Evolutionary conservation across 306 rosid species (phyloP).

Genomic region (Cucurbita ficifolia): DNA sequence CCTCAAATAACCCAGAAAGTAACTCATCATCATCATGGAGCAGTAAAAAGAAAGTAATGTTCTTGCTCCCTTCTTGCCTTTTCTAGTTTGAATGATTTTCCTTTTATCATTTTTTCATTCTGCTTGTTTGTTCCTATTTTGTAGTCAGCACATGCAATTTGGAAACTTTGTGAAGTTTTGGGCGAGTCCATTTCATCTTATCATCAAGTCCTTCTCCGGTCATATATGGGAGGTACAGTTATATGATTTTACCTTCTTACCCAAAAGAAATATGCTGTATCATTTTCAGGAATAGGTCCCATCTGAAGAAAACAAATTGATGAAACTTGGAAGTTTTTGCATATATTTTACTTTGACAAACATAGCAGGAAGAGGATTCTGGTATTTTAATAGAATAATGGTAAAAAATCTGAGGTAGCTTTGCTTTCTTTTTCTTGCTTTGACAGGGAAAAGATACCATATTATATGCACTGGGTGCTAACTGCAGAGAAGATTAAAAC

Average conservation of each 20-base stretch:
- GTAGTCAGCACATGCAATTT: constrained; percentile 83
- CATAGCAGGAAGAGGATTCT: not conserved
- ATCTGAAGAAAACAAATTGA: not conserved
- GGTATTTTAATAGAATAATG: not conserved
- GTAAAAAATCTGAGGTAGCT: not conserved
- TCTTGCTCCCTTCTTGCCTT: not conserved
- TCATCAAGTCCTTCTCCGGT: constrained; percentile 61
- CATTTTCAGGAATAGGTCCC: not conserved
- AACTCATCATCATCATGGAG: constrained; percentile 84
- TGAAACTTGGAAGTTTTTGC: not conserved
- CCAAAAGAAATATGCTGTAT: not conserved
- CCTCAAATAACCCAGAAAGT: too few species aligned
- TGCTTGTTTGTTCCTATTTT: constrained; percentile 14
- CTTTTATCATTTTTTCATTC: constrained; percentile 7
- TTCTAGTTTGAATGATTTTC: constrained; percentile 3
- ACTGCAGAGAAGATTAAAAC: too few species aligned
- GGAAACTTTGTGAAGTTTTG: constrained; percentile 82
- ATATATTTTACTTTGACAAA: not conserved
- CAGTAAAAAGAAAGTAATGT: constrained; percentile 58
- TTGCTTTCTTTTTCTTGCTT: not conserved
- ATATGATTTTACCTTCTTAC: not conserved
- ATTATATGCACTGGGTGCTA: constrained; percentile 62
- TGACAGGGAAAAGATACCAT: constrained; percentile 86
- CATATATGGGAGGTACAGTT: constrained; percentile 86
- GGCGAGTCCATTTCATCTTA: constrained; percentile 72